Percentiles rank a stretch among this genome's conserved stretches.
These are phyloP conservation scores for Metschnikowia colocasiae DNA, from an alignment of 805 yeast species.

Conservation along the genomic window DNA sequence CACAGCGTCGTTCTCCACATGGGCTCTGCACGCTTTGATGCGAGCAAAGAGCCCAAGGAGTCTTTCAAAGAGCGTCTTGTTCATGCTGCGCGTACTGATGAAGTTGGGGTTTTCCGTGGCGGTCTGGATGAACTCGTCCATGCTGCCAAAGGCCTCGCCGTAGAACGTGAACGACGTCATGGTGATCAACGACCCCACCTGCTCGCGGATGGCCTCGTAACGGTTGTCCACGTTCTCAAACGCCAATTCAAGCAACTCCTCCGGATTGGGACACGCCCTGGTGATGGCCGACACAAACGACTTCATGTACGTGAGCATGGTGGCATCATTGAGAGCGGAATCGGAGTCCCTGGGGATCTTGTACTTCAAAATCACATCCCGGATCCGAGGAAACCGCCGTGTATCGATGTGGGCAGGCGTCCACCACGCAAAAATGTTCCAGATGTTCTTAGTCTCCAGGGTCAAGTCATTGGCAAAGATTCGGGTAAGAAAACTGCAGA, in stretches of 20 bases:
- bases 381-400: conserved; percentile 59
- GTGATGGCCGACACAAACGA: conserved; percentile 47
- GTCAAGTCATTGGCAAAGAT: conserved; percentile 58
- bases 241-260: conserved; percentile 40
- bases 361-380: conserved; percentile 44
- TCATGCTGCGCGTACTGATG: conserved; percentile 10
- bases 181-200: conserved; percentile 59
- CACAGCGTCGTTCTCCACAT: conserved; percentile 37
- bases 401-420: conserved; percentile 60
- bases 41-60: conserved; percentile 41
- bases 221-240: conserved; percentile 56
- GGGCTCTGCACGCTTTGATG: conserved; percentile 41
- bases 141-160: conserved; percentile 39
- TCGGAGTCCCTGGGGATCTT: conserved; percentile 48
- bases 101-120: conserved; percentile 20
- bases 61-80: conserved; percentile 25
- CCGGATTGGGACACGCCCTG: conserved; percentile 54
- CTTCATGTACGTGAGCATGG: conserved; percentile 55
- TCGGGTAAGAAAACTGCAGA: conserved; percentile 40
- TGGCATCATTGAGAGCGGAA: conserved; percentile 62
- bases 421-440: conserved; percentile 79
- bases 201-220: conserved; percentile 67
- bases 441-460: conserved; percentile 68
- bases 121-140: conserved; percentile 37
- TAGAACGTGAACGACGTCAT: conserved; percentile 41